phyloP scores from a whole-genome alignment of 345 rosid species.

The Aegle marmelos region DNA sequence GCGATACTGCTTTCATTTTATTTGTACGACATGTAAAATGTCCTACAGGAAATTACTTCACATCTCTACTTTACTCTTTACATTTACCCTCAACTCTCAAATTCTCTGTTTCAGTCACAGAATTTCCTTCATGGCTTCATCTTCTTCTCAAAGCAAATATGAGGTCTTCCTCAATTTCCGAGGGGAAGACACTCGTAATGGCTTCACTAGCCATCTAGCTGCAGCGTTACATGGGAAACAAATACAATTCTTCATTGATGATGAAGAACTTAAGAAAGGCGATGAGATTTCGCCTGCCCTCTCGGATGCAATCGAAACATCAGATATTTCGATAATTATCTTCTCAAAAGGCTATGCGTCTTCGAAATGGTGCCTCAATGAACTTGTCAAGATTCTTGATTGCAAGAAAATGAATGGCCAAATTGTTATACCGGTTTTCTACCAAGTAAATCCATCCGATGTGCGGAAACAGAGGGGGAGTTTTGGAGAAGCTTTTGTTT shows the following conservation, averaged over 20 bases:
- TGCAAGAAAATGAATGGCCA: background rate
- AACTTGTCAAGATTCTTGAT: constrained; percentile 3
- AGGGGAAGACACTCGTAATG: background rate
- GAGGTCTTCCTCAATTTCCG: constrained; percentile 6
- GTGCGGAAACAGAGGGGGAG: constrained; percentile 3
- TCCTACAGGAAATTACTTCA: too few relatives aligned
- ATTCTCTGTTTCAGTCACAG: background rate
- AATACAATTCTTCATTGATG: background rate
- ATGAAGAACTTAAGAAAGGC: background rate
- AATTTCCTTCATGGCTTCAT: background rate
- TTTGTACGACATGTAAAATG: too few relatives aligned
- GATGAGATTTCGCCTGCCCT: background rate
- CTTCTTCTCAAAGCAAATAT: background rate
- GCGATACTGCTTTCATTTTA: too few relatives aligned
- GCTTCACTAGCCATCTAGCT: background rate
- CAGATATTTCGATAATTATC: background rate
- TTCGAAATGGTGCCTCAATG: constrained; percentile 1
- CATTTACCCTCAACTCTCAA: background rate
- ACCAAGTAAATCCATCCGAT: background rate
- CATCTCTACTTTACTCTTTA: background rate
- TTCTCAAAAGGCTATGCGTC: background rate
- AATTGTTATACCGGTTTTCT: constrained; percentile 9
- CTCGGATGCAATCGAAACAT: background rate
- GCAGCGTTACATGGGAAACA: background rate
- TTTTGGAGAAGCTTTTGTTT: background rate